phyloP scores from a whole-genome alignment of 2,329 filamentous ascomycete species.

The Cercospora zeina region DNA sequence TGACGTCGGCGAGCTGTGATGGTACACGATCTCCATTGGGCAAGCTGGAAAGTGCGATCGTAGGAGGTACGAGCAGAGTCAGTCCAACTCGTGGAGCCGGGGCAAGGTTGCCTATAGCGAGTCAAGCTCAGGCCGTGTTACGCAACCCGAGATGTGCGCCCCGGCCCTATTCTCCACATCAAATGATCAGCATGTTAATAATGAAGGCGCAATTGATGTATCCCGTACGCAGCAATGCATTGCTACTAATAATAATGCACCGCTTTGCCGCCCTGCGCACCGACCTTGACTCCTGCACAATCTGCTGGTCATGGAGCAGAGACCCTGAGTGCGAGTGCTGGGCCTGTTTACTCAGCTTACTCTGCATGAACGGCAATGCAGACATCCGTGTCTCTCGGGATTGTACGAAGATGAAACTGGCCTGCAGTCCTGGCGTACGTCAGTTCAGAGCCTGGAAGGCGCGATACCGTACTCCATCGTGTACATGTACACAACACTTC shows the following conservation, averaged over 20 bases:
- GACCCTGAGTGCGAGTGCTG: neutral
- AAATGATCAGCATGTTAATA: neutral
- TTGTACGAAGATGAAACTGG: neutral
- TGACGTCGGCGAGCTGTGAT: neutral
- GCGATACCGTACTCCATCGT: neutral
- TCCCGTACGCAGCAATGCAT: neutral
- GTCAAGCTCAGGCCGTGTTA: neutral
- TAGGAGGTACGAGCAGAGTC: neutral
- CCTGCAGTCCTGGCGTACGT: slow-evolving; percentile 4
- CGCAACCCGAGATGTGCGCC: neutral
- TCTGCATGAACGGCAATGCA: neutral
- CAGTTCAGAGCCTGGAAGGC: neutral
- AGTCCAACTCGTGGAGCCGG: neutral
- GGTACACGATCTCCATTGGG: neutral
- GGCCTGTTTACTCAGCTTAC: neutral
- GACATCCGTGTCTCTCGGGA: neutral
- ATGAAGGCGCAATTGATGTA: neutral
- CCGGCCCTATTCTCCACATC: neutral
- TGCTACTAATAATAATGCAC: no score
- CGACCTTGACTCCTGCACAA: neutral
- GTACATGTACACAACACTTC: no score
- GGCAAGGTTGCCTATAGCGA: neutral
- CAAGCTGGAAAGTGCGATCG: neutral
- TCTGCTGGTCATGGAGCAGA: neutral
- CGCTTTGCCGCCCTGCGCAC: no score